These are phyloP conservation scores for Astrothelium subdiscretum DNA, from an alignment of 495 filamentous ascomycete genomes.

Conservation along the genomic window DNA sequence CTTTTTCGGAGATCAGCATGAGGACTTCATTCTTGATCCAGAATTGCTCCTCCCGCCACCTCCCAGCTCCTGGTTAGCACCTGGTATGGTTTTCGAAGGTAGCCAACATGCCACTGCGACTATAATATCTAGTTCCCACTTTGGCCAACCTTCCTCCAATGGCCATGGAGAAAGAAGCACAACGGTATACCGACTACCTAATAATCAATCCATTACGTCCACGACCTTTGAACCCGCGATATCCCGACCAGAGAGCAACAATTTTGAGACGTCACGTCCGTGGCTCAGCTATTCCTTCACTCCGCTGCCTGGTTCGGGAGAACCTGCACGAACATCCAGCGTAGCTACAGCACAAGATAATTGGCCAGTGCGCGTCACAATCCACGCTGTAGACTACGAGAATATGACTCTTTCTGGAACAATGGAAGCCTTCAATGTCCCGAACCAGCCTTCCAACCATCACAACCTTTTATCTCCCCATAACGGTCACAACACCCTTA, in stretches of 20 bases:
- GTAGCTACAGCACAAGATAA: constrained; percentile 36
- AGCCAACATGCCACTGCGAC: constrained; percentile 40
- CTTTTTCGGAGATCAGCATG: constrained; percentile 40
- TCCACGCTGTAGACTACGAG: constrained; percentile 53
- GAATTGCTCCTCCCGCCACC: constrained; percentile 41
- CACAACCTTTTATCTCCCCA: constrained; percentile 6
- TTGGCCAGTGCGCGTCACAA: constrained; percentile 64
- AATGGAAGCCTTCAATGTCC: constrained; percentile 73
- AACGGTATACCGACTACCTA: constrained; percentile 18
- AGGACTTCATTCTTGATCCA: constrained; percentile 54
- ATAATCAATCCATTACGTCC: constrained; percentile 15
- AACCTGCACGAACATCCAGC: not conserved
- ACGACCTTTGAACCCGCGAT: constrained; percentile 15
- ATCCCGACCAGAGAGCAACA: not conserved
- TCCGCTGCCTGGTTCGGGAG: constrained; percentile 2
- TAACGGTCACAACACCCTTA: constrained; percentile 4
- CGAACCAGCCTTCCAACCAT: constrained; percentile 22
- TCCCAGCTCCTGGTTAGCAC: constrained; percentile 52
- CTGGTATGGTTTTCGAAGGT: constrained; percentile 53
- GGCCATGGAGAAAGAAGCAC: constrained; percentile 6
- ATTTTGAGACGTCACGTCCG: constrained; percentile 22
- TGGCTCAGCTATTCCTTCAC: constrained; percentile 22
- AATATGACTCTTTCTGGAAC: constrained; percentile 59
- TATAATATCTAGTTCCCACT: constrained; percentile 6
- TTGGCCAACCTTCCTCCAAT: not conserved